Percentiles rank a stretch among this genome's conserved stretches.
These are phyloP conservation scores for Quillaja saponaria DNA, from an alignment of 306 rosid genomes.

Conservation along the genomic window DNA sequence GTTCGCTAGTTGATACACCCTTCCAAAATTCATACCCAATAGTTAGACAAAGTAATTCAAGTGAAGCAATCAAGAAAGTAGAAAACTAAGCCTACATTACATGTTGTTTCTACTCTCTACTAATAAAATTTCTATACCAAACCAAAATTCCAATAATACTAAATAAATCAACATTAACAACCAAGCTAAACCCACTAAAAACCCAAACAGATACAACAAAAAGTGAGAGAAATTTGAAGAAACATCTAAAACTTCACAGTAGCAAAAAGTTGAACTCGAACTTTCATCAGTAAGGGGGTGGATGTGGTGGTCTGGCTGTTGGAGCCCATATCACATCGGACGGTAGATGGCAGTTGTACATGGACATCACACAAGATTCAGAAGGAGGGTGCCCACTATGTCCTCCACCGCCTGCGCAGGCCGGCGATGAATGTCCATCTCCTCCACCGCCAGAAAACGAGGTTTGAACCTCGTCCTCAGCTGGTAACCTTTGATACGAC, in stretches of 20 bases:
- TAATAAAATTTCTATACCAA: slow-evolving; percentile 14
- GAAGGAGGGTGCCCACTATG: slow-evolving; percentile 58
- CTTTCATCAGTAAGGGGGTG: slow-evolving; percentile 57
- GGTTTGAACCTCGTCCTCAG: slow-evolving; percentile 53
- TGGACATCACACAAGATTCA: slow-evolving; percentile 68
- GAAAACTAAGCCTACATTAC: background rate
- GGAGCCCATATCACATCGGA: slow-evolving; percentile 90
- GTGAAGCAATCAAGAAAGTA: background rate
- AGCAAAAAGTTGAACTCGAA: background rate
- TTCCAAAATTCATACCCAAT: background rate
- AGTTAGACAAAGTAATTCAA: background rate
- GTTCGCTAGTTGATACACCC: no score
- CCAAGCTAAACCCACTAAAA: slow-evolving; percentile 11
- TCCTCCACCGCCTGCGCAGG: slow-evolving; percentile 44
- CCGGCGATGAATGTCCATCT: slow-evolving; percentile 52
- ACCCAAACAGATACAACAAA: background rate
- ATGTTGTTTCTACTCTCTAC: background rate
- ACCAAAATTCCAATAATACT: slow-evolving; percentile 8
- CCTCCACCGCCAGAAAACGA: slow-evolving; percentile 37
- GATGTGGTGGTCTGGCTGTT: slow-evolving; percentile 60
- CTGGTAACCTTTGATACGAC: slow-evolving; percentile 63
- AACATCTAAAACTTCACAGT: slow-evolving; percentile 20
- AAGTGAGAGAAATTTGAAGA: background rate
- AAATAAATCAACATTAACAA: background rate
- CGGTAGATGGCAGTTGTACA: slow-evolving; percentile 69